Base-by-base conservation (phyloP, 2,329 filamentous ascomycete genomes). In the Penicillium crustosum region DNA sequence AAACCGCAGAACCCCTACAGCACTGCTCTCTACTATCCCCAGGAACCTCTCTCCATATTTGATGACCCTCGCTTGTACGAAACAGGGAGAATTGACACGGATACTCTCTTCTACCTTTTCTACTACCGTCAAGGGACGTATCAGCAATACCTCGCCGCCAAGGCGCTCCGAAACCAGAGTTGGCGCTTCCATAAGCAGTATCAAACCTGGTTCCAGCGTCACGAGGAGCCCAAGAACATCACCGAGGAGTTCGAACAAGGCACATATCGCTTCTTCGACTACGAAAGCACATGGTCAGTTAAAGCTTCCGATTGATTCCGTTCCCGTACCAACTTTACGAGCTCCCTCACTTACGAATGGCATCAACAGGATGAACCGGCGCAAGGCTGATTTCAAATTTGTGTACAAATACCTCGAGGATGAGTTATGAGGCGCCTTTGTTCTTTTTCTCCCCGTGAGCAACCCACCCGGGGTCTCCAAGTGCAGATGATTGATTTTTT, bases 171-270 rank as follows among this genome's bases (percentile, higher is more conserved):
- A 79, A 90, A 93, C 65, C 94, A 99, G 77, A 97, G 93, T 76
- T 99, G 94, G 94, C 86, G 94, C 56, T 99, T 99, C 75, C 94
- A 99, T 79, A 99, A 99, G 81, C 94, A 97, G 76, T 99, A 99
- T 73, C 94, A 96, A 76, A 99, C 94, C 1, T 99, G 94, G 94
- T 99, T 99, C 72, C 94, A 99, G 77, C 85, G 94, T 51, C 94
- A 99, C 66, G 94, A 99, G 73, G 94, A 99, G 79, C 94, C 94
- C 19, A 99, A 99, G 82, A 93, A 88, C 68, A 99, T 99, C 71
- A 97, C 94, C 0, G 94, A 99, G 76, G 94, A 99, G 78, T 97
- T 91, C 72, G 94, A 99, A 79, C 94, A 99, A 78, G 94, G 94
- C 62, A 99, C 94, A 25, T 99, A 99, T 80, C 88, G 94, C 50